Evolutionary conservation across 257 asterid species (phyloP).

Genomic region (Plectranthus barbatus): DNA sequence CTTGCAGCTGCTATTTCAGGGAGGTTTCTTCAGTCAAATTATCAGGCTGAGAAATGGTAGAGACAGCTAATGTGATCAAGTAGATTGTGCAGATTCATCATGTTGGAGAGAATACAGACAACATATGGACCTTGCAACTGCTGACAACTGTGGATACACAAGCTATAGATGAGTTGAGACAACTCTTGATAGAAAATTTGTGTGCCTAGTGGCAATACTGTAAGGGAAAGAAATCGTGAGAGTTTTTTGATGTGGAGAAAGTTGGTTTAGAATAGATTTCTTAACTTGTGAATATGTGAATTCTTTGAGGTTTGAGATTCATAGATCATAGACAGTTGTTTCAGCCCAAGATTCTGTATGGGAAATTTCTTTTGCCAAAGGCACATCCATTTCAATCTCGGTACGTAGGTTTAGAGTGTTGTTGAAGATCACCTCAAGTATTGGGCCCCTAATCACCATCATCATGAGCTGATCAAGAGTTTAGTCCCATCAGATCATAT

Average conservation of each 20-base stretch:
- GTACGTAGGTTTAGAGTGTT: no score
- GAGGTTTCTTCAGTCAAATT: slow-evolving; percentile 47
- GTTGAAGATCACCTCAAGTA: no score
- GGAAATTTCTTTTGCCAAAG: not conserved
- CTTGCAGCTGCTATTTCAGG: slow-evolving; percentile 93
- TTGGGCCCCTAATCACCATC: no score
- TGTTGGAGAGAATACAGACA: not conserved
- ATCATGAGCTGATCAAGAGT: no score
- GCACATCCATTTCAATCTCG: not conserved
- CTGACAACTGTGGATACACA: no score
- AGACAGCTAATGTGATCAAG: no score
- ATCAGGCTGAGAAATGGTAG: slow-evolving; percentile 27
- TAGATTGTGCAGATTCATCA: not conserved
- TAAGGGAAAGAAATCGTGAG: not conserved
- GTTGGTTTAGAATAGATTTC: not conserved
- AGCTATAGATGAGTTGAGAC: not conserved
- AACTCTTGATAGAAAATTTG: not conserved
- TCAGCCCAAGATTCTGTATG: not conserved
- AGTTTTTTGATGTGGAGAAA: not conserved
- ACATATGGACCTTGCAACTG: not conserved
- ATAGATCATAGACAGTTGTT: not conserved
- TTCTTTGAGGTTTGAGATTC: slow-evolving; percentile 6
- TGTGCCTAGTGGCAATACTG: not conserved
- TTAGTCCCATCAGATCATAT: no score
- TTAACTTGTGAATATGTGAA: slow-evolving; percentile 2